Evolutionary conservation across 805 yeast species (phyloP), one percentile per base, ranked within the genome.

Genomic region (Sporopachydermia lactativora): DNA sequence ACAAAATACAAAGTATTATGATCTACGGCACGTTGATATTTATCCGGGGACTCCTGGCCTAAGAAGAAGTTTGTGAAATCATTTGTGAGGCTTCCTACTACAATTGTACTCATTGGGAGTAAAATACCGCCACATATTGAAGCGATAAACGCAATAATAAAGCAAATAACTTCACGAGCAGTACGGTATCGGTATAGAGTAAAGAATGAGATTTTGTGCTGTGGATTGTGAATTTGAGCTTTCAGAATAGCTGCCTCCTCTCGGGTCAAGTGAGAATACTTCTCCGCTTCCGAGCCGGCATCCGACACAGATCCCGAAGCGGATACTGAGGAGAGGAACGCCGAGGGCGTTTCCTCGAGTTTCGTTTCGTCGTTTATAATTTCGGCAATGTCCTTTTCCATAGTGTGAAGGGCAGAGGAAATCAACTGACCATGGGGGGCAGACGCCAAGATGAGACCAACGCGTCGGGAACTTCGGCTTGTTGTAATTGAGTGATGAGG

Each of bases 21-120:
- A 47, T 61, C 50, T 37, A 61, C 56, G 11, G 41, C 40, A 41
- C 50, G 49, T 45, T 61, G 63, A 47, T 64, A 64, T 13, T 42
- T 46, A 4, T 43, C 50, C 4, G 50, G 47, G 13, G 46, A 36
- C 19, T 35, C 28, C 31, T 43, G 46, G 18, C 45, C 43, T 35
- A 52, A 54, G 43, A 54, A 48, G 39, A 52, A 64, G 39, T 45
- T 41, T 37, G 58, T 52, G 49, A 65, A 61, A 15, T 55, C 54
- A 35, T 57, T 56, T 8, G 70, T 57, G 41, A 64, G 46, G 35
- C 52, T 49, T 18, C 69, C 69, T 18, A 64, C 60, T 4, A 65
- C 62, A 37, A 63, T 45, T 15, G 64, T 59, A 52, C 62, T 62
- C 47, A 63, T 50, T 2, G 68, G 68, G 40, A 64, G 41, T 15